Percentiles rank a stretch among this genome's conserved stretches.
Conservation (phyloP, 805 yeast genomes). For the Naumovozyma castellii region DNA sequence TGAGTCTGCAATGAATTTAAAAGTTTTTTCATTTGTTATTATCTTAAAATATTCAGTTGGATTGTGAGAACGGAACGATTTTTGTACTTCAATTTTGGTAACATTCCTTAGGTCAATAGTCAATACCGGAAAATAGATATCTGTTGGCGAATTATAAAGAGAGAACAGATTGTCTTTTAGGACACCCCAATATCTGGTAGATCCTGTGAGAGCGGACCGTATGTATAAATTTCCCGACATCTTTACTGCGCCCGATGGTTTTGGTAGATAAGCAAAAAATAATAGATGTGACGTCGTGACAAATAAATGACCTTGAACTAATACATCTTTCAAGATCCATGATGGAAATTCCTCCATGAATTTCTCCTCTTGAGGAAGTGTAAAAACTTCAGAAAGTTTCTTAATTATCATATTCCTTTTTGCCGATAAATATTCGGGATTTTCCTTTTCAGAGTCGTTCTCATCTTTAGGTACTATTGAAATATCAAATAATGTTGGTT, state of each 20-base stretch:
- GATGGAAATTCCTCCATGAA: conserved; percentile 56
- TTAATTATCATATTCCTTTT: neutral
- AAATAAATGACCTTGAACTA: conserved; percentile 78
- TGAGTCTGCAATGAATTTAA: conserved; percentile 66
- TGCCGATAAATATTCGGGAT: neutral
- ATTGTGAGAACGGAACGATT: conserved; percentile 3
- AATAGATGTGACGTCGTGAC: conserved; percentile 55
- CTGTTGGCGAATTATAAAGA: conserved; percentile 61
- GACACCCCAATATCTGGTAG: conserved; percentile 66
- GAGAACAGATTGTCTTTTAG: conserved; percentile 60
- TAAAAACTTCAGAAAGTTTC: neutral
- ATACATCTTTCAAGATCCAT: conserved; percentile 75
- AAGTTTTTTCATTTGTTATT: conserved; percentile 46
- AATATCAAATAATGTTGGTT: conserved; percentile 9
- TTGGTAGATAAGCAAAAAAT: conserved; percentile 74
- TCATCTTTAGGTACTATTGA: conserved; percentile 4
- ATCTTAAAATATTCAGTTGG: conserved; percentile 45
- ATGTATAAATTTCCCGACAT: conserved; percentile 44
- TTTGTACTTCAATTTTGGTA: conserved; percentile 43
- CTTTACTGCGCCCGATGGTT: conserved; percentile 32
- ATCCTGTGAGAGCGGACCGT: conserved; percentile 22
- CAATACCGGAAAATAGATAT: conserved; percentile 72
- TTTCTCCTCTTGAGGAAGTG: conserved; percentile 37
- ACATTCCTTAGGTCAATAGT: conserved; percentile 66
- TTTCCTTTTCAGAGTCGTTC: no score